Base-by-base conservation (phyloP, 192 early-diverging fungal genomes). In the Linnemannia schmuckeri region DNA sequence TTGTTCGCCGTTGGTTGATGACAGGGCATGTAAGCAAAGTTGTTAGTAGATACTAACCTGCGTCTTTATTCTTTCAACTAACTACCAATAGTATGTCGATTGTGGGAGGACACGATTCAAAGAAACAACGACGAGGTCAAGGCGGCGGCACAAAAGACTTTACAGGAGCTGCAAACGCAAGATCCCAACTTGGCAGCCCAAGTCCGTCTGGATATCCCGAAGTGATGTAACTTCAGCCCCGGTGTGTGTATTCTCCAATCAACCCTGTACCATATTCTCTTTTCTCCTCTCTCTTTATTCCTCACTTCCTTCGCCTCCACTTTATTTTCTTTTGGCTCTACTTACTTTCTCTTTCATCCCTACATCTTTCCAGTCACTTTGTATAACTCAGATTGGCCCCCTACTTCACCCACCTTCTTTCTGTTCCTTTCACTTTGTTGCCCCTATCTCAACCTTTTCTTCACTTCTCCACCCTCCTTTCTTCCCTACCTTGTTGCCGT, bases 111-210 rank as follows among this genome's bases (percentile, higher is more conserved):
- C 72, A 83, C 90, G 0, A 73, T 79, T 4, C 40, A 88, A 30
- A 80, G 92, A 20, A 91, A 93, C 71, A 84, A 49, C 12, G 72
- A 77, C 3, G 92, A 93, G 9, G 92, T 93, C 40, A 83, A 83
- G 47, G 77, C 81, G 44, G 92, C 92, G 20, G 85, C 82, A 2
- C 61, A 91, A 63, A 76, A 54, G 33, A 75, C 66, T 24, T 9
- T 87, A 8, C 70, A 74, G 17, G 79, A 76, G 20, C 72, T 87
- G 13, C 37, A 78, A 12, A 42, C 70, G 0, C 72, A 87, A 0
- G 70, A 52, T 33, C 79, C 85, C 12, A 73, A 81, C 38, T 12
- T 87, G 27, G 85, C 49, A 20, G 69, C 85, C 15, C 68, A 87
- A 70, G 72, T 87, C 17, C 61, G 49, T 1, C 24, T 86, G 8